A percentile compares a stretch with the other conserved stretches of the same genome.
These are phyloP conservation scores for Micromonas commoda DNA, from an alignment of 139 green algal genomes.

Conservation along the genomic window DNA sequence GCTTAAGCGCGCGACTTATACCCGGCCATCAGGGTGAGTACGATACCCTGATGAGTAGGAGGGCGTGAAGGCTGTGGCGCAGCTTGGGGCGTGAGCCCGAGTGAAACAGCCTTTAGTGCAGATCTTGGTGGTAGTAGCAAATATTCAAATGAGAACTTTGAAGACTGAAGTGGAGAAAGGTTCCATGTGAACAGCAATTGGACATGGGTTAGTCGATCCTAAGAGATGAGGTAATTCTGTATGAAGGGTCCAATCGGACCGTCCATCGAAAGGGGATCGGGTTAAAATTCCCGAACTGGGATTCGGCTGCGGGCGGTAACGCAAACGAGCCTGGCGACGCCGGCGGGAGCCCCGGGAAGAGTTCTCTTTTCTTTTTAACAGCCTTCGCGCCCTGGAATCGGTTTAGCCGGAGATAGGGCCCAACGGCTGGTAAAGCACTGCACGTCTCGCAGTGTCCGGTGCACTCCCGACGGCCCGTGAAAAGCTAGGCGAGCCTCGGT, in stretches of 20 bases:
- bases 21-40: slow-evolving; percentile 74
- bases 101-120: slow-evolving; percentile 79
- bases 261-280: slow-evolving; percentile 83
- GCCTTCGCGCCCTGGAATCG: slow-evolving; percentile 75
- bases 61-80: slow-evolving; percentile 71
- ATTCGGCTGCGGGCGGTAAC: slow-evolving; percentile 75
- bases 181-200: slow-evolving; percentile 94
- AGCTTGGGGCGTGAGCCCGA: slow-evolving; percentile 74
- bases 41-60: slow-evolving; percentile 84
- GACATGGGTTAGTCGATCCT: slow-evolving; percentile 90
- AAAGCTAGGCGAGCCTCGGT: slow-evolving; percentile 70
- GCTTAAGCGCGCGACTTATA: slow-evolving; percentile 84
- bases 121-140: slow-evolving; percentile 94
- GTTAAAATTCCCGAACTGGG: slow-evolving; percentile 90
- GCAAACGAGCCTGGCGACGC: slow-evolving; percentile 72
- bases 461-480: slow-evolving; percentile 79
- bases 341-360: slow-evolving; percentile 75
- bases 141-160: slow-evolving; percentile 92
- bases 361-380: slow-evolving; percentile 96
- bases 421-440: slow-evolving; percentile 75
- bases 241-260: slow-evolving; percentile 69
- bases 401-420: slow-evolving; percentile 81
- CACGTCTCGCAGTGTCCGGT: slow-evolving; percentile 75
- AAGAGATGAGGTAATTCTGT: slow-evolving; percentile 82
- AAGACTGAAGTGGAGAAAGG: slow-evolving; percentile 87